Evolutionary conservation across 768 basidiomycete genomes (phyloP), one percentile per base, ranked within the genome.

Genomic region (Tephrocybe sp.): DNA sequence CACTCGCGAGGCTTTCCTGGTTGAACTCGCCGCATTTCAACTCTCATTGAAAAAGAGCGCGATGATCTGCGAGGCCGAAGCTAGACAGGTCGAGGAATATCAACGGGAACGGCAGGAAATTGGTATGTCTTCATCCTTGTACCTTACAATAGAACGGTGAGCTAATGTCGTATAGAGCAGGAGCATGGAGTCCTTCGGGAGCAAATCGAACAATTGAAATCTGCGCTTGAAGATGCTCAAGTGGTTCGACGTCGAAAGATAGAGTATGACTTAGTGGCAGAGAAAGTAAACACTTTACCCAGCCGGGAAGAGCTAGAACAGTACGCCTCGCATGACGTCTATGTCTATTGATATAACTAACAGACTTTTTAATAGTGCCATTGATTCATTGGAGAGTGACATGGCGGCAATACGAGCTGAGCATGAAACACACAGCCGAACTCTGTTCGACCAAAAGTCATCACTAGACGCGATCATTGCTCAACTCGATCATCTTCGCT

Each of bases 21-120:
- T 90, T 23, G 91, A 93, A 64, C 66, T 93, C 16, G 81, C 82
- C 40, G 79, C 86, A 10, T 91, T 91, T 61, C 81, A 88, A 62
- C 64, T 91, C 52, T 67, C 80, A 47, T 69, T 93, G 56, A 80
- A 84, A 70, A 93, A 92, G 69, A 86, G 80, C 56, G 71, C 75
- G 29, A 87, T 92, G 82, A 83, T 90, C 38, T 91, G 88, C 59
- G 85, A 91, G 61, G 91, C 90, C 7, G 91, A 93, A 69, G 78
- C 80, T 45, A 75, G 90, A 58, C 89, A 93, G 68, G 90, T 91
- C 1, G 83, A 89, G 58, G 85, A 91, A 63, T 93, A 93, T 61
- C 78, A 89, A 57, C 72, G 77, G 37, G 88, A 90, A 58, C 78
- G 79, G 41, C 75, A 79, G 57, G 68, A 79, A 53, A 88, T 91